Conservation (phyloP, 176 grass and related monocot species). For the Chloris gayana region DNA sequence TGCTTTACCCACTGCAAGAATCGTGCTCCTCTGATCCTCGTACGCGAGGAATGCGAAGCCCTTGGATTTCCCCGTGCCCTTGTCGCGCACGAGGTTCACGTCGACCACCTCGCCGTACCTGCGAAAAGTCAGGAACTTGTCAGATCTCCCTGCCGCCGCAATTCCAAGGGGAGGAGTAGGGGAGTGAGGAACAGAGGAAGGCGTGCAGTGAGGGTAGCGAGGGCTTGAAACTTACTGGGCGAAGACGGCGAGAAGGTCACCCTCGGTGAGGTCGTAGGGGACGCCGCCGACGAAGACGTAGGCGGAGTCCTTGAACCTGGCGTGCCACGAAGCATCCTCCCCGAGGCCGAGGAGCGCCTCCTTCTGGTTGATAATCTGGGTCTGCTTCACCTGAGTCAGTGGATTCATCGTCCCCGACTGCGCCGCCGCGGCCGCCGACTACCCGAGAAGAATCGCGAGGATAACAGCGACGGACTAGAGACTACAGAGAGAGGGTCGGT, state of each 20-base stretch:
- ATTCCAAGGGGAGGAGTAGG: not conserved
- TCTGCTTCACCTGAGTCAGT: conserved; percentile 84
- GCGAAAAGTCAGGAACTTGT: not conserved
- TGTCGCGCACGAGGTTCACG: conserved; percentile 94
- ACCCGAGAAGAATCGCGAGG: conserved; percentile 13
- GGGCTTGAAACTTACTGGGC: conserved; percentile 46
- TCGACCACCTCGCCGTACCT: conserved; percentile 95
- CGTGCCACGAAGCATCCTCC: conserved; percentile 87
- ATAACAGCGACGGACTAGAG: not conserved
- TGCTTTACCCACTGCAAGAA: conserved; percentile 80
- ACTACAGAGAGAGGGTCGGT: no score
- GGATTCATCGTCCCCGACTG: conserved; percentile 65
- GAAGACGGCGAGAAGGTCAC: conserved; percentile 88
- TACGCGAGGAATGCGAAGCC: conserved; percentile 91
- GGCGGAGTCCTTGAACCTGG: conserved; percentile 91
- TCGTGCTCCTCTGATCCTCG: conserved; percentile 90
- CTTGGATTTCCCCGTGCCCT: conserved; percentile 83
- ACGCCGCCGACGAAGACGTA: conserved; percentile 93
- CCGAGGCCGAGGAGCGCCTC: conserved; percentile 83
- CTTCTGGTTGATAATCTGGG: conserved; percentile 81
- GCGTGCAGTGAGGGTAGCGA: not conserved
- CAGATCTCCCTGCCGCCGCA: conserved; percentile 2
- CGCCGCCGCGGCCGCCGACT: not conserved
- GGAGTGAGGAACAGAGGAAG: not conserved
- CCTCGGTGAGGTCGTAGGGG: conserved; percentile 89